phyloP scores from a whole-genome alignment of 2,329 filamentous ascomycete species.

The Macrophomina pseudophaseolina region DNA sequence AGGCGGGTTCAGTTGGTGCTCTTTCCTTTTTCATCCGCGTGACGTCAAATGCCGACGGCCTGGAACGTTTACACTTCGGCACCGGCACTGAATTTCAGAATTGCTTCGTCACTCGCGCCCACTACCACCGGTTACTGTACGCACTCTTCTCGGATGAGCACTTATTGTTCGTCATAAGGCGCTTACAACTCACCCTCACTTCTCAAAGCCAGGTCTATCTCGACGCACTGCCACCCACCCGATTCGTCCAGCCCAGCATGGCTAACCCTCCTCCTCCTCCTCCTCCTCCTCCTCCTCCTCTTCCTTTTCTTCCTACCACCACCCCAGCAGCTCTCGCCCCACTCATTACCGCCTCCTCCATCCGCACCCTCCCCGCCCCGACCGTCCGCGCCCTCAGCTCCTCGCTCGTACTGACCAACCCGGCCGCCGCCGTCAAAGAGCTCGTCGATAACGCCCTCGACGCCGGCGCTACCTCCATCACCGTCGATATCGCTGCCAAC shows the following conservation, averaged over 20 bases:
- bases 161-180: too few species aligned
- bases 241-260: neutral
- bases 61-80: neutral
- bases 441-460: conserved; percentile 79
- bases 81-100: neutral
- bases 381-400: conserved; percentile 64
- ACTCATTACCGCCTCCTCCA: neutral
- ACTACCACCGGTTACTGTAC: too few species aligned
- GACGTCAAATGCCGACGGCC: neutral
- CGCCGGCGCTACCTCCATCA: conserved; percentile 68
- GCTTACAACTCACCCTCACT: neutral
- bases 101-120: too few species aligned
- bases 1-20: neutral
- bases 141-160: too few species aligned
- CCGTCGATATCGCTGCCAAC: conserved; percentile 68
- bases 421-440: conserved; percentile 72
- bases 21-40: neutral
- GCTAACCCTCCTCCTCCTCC: too few species aligned
- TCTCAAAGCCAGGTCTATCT: too few species aligned
- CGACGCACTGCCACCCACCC: too few species aligned
- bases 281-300: too few species aligned
- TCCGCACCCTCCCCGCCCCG: conserved; percentile 44
- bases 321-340: neutral
- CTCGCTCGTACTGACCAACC: conserved; percentile 63
- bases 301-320: neutral